phyloP scores from a whole-genome alignment of 2,329 filamentous ascomycete species.

The Grosmannia clavigera region DNA sequence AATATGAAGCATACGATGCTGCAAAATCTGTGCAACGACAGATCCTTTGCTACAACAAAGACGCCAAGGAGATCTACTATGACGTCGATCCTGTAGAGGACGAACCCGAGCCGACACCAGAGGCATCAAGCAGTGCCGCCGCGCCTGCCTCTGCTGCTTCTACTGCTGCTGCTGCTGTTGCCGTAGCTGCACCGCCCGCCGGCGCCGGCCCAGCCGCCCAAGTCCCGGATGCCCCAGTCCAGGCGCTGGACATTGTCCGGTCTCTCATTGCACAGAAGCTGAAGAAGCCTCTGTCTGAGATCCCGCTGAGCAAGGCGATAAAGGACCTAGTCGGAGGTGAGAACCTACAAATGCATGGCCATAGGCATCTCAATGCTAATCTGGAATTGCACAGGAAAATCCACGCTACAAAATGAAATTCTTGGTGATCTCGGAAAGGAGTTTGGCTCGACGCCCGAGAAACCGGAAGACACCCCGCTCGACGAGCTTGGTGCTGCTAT shows the following conservation, averaged over 20 bases:
- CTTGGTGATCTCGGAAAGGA: conserved; percentile 95
- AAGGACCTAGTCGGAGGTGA: conserved; percentile 95
- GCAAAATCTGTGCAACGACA: conserved; percentile 93
- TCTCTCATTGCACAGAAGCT: conserved; percentile 91
- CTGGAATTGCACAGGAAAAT: conserved; percentile 57
- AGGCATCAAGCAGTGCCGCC: conserved; percentile 30
- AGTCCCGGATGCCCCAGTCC: conserved; percentile 75
- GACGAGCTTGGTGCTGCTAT: conserved; percentile 92
- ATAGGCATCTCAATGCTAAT: neutral
- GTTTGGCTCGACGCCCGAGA: conserved; percentile 95
- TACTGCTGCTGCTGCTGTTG: conserved; percentile 33
- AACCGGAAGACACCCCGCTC: conserved; percentile 92
- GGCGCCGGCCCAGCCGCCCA: conserved; percentile 77
- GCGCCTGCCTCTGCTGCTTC: conserved; percentile 44
- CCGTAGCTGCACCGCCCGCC: conserved; percentile 47
- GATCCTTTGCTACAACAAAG: conserved; percentile 99
- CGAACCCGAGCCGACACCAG: conserved; percentile 51
- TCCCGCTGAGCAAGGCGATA: conserved; percentile 91
- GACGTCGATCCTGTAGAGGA: conserved; percentile 93
- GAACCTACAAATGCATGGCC: conserved; percentile 18
- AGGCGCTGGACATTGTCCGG: conserved; percentile 80
- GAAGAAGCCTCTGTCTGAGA: conserved; percentile 82
- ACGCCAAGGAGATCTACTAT: conserved; percentile 98
- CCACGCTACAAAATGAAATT: conserved; percentile 96
- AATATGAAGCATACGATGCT: conserved; percentile 97